phyloP scores from a whole-genome alignment of 139 green algal genomes.

The Spirogloea muscicola region DNA sequence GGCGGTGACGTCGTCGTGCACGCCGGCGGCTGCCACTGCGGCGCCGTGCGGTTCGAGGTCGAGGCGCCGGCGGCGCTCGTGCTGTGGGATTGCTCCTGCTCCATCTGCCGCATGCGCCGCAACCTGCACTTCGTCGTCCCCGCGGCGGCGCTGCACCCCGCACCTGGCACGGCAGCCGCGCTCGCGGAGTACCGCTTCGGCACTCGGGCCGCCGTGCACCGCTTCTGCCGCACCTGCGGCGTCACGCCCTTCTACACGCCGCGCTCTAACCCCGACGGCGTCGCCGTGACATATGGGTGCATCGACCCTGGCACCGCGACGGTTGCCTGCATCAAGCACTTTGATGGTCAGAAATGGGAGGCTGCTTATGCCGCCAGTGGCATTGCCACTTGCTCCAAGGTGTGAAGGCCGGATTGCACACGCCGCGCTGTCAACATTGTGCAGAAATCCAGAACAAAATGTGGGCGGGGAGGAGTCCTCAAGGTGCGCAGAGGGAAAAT shows the following conservation, averaged over 20 bases:
- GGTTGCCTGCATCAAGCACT: not conserved
- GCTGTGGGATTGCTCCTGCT: conserved; percentile 57
- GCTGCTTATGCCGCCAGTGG: not conserved
- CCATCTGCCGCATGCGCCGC: conserved; percentile 56
- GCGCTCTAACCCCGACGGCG: conserved; percentile 45
- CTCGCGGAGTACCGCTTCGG: conserved; percentile 54
- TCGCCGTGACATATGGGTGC: conserved; percentile 48
- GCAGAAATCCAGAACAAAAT: too few species aligned
- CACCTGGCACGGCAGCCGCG: conserved; percentile 13
- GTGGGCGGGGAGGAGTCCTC: too few species aligned
- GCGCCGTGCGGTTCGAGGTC: conserved; percentile 48
- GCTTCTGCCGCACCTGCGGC: conserved; percentile 54
- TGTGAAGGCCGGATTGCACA: too few species aligned
- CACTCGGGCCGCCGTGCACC: conserved; percentile 48
- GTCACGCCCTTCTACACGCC: conserved; percentile 49
- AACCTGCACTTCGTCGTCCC: conserved; percentile 58
- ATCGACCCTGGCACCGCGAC: conserved; percentile 30
- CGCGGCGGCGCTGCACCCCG: conserved; percentile 36
- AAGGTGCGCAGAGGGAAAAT: too few species aligned
- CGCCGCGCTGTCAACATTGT: too few species aligned
- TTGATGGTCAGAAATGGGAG: conserved; percentile 55
- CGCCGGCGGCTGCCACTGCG: conserved; percentile 48
- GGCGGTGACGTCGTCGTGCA: too few species aligned
- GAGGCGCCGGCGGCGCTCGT: conserved; percentile 8
- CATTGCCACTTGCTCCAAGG: conserved; percentile 2